Base-by-base conservation (phyloP, 306 rosid genomes). In the Cicer judaicum region DNA sequence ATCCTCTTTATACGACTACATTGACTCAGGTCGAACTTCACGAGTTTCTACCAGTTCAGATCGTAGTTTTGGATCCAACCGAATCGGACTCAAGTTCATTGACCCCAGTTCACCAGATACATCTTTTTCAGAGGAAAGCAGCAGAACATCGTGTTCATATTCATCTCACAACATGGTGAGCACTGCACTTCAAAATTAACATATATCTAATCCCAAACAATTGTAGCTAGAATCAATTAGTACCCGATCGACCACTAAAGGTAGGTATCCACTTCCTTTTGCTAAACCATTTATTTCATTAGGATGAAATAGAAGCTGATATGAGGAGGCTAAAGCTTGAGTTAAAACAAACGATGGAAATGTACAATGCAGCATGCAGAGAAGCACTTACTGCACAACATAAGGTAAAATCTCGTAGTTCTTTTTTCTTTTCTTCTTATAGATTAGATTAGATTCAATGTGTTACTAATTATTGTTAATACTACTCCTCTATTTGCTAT, bases 271-370 rank as follows among this genome's bases (percentile, higher is more conserved):
- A 47, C 63, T 19, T 73, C 53, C 59, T 78, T 60, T 36, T 75
- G 69, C 61, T 36, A 42, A 61, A 81, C 76, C 50, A 42, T 34
- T 60, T 29, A 29, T 29, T 29, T 29, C 4, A 29, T 29, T 81
- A 91, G 95, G 97, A 94, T 2, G 99, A 94, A 12, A 91, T 69
- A 11, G 99, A 92, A 81, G 46, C 90, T 8, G 96, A 94, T 74
- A 87, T 94, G 96, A 90, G 86, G 81, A 90, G 92, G 84, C 68
- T 94, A 78, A 92, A 86, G 89, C 87, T 88, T 36, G 98, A 94
- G 90, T 87, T 94, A 52, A 94, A 92, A 88, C 96, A 92, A 80
- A 94, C 98, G 13, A 90, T 92, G 96, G 98, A 94, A 66, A 95
- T 81, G 81, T 81, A 81, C 74, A 76, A 62, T 11, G 6, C 73